Base-by-base conservation (phyloP, 78 protist genomes). In the Andalucia godoyi region DNA sequence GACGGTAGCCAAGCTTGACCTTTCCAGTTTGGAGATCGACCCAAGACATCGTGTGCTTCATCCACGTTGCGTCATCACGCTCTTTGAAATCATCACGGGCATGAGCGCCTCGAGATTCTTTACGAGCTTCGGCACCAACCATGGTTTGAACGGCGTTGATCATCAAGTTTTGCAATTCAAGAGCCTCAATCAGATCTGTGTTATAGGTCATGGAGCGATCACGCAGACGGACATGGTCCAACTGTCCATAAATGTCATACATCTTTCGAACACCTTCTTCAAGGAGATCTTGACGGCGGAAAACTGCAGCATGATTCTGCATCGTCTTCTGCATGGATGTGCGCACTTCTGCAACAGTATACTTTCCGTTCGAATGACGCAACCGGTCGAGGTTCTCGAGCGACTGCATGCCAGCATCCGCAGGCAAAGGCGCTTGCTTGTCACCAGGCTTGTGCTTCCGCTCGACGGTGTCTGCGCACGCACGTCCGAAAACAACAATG, bases 71-170 rank as follows among this genome's bases (percentile, higher is more conserved):
- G 68, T 91, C 95, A 62, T 91, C 91, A 39, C 92, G 73, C 37
- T 41, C 73, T 15, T 74, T 51, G 87, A 50, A 96, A 78, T 96
- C 99, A 51, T 96, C 99, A 37, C 99, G 85, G 9, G 99, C 95
- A 60, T 96, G 99, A 13, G 98, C 98, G 18, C 99, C 99, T 32
- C 99, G 96, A 29, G 80, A 57, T 82, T 96, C 99, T 70, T 81
- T 90, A 45, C 99, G 86, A n/a, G 81, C 85, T 74, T 82, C 83
- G 29, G 98, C 99, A 2, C 82, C 33, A 71, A 75, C 54, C 83
- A 94, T 81, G 50, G 97, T 95, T 55, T 79, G 76, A 15, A 66
- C 66, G 61, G 95, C 96, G 65, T 77, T 74, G 43, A 77, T 64
- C 77, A 96, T 64, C 58, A 94, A 74, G 80, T 96, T 96, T 70